phyloP scores from a whole-genome alignment of 192 early-diverging fungal genomes.

The Linnemannia exigua region DNA sequence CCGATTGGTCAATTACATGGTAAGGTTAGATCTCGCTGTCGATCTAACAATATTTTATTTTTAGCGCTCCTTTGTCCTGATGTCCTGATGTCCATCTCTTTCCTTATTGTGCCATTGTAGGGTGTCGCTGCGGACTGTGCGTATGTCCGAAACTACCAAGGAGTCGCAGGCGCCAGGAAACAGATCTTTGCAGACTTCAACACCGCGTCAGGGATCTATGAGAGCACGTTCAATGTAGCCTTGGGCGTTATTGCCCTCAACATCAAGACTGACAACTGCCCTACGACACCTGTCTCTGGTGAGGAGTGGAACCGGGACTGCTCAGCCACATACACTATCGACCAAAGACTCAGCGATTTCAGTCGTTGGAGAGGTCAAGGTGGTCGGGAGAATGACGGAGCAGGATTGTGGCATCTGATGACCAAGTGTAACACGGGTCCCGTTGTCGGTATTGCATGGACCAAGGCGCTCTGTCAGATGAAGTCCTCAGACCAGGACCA shows the following conservation, averaged over 20 bases:
- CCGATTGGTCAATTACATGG: conserved; percentile 59
- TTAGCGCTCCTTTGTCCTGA: neutral
- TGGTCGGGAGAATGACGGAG: conserved; percentile 69
- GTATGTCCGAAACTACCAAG: conserved; percentile 71
- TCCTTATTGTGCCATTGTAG: conserved; percentile 47
- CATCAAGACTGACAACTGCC: conserved; percentile 74
- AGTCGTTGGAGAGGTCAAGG: conserved; percentile 83
- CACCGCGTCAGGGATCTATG: conserved; percentile 85
- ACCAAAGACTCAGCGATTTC: conserved; percentile 87
- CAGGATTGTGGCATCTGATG: conserved; percentile 95
- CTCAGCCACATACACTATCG: conserved; percentile 78
- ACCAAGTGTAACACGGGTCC: conserved; percentile 82
- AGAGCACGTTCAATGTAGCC: conserved; percentile 86
- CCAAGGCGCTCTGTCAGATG: conserved; percentile 78
- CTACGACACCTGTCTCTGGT: conserved; percentile 50
- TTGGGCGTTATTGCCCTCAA: conserved; percentile 86
- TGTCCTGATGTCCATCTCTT: conserved; percentile 1
- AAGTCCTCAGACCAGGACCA: conserved; percentile 23
- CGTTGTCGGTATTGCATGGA: conserved; percentile 91
- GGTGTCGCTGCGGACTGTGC: conserved; percentile 83
- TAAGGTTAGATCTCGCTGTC: neutral
- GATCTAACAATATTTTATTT: neutral
- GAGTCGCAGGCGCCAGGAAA: conserved; percentile 65
- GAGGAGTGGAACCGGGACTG: conserved; percentile 87
- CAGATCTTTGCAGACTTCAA: conserved; percentile 90